A percentile compares a stretch with the other conserved stretches of the same genome.
Evolutionary conservation across 2,329 filamentous ascomycete genomes (phyloP).

Genomic region (Aspergillus fischeri): DNA sequence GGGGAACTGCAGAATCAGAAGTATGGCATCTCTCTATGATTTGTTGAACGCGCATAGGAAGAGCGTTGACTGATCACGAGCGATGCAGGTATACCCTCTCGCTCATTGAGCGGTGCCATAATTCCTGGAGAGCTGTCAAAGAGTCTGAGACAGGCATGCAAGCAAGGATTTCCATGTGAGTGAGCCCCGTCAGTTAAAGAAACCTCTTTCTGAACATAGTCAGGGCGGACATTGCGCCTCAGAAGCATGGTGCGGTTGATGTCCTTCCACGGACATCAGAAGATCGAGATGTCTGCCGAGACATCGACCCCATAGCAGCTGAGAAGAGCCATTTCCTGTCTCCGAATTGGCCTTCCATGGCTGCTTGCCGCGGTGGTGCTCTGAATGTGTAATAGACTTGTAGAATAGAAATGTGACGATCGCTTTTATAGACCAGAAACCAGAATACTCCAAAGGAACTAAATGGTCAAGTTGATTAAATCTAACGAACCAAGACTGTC

Average conservation of each 20-base stretch:
- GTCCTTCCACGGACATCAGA: not conserved
- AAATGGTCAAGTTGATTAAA: not conserved
- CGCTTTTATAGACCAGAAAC: not conserved
- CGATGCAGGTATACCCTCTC: not conserved
- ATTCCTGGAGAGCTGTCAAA: not conserved
- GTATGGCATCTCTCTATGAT: not conserved
- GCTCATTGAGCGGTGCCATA: not conserved
- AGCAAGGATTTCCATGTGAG: not conserved
- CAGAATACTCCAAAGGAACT: not conserved
- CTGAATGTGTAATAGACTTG: not conserved
- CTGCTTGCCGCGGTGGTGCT: not conserved
- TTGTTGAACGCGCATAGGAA: not conserved
- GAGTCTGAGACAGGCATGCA: not conserved
- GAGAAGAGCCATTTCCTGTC: not conserved
- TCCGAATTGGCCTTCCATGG: not conserved
- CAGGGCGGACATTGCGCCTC: not conserved
- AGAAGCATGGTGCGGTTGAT: not conserved
- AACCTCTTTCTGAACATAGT: not conserved
- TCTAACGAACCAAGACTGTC: not conserved
- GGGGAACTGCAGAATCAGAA: slow-evolving; percentile 40
- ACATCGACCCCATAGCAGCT: slow-evolving; percentile 6
- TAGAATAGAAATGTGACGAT: not conserved
- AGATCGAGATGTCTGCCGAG: not conserved
- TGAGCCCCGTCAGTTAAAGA: not conserved
- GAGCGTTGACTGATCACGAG: not conserved